Evolutionary conservation across 441 rosid genomes (phyloP), one percentile per base, ranked within the genome.

Genomic region (Populus hybrid): DNA sequence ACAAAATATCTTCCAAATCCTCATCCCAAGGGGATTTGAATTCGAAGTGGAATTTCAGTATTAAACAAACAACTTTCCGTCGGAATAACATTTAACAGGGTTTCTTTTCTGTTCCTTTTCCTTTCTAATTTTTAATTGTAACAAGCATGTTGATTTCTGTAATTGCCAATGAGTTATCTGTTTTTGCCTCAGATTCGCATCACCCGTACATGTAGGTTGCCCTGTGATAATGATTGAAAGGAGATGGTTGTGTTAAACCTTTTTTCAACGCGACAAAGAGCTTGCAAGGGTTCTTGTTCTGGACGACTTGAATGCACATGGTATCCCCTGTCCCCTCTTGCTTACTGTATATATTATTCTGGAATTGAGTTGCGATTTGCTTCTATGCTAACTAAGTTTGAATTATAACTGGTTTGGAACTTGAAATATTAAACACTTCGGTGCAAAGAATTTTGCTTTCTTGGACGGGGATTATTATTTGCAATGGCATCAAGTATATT

Each of bases 171-270:
- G 32, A 77, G 23, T 50, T 28, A 71, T 2, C 59, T 65, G 35
- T 69, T 78, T 53, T 80, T 79, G 75, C 77, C 64, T 75, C 89
- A 93, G 97, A 93, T 93, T 70, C 94, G 95, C 36, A 86, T 93
- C 79, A 93, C 93, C 34, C 90, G 92, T 28, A 89, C 93, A 23
- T 91, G 87, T 73, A 80, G 86, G 79, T 73, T 77, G 76, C 89
- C 87, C n/a, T 77, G 80, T 10, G 82, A 84, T 69, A 75, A 76
- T 63, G 70, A 78, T 11, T 68, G 57, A 71, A 83, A 65, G 77
- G 63, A 35, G 71, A 64, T 24, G 71, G 26, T 32, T 11, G 9
- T 26, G 2, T 10, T n/a, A n/a, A 69, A 59, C 32, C 20, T 67
- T 23, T 34, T 59, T 8, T 11, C 40, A 65, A 8, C 72, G 64